Evolutionary conservation across 768 basidiomycete genomes (phyloP).

Genomic region (Tephrocybe sp.): DNA sequence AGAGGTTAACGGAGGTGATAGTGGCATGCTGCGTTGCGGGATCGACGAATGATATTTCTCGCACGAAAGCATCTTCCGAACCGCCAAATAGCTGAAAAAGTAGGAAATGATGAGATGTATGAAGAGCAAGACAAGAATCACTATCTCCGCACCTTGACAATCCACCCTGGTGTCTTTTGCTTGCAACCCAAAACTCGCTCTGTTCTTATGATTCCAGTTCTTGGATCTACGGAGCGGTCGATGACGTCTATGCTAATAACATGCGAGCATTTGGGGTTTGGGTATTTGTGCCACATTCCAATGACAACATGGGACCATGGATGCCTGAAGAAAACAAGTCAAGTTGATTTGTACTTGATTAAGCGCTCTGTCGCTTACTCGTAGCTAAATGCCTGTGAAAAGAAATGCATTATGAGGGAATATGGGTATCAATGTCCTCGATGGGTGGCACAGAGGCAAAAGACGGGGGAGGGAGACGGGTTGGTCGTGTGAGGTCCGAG

Average conservation of each 20-base stretch:
- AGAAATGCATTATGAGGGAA: constrained; percentile 68
- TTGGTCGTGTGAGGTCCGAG: constrained; percentile 15
- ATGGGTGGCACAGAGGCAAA: constrained; percentile 27
- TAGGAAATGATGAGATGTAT: constrained; percentile 2
- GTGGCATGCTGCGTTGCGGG: constrained; percentile 77
- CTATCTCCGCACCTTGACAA: constrained; percentile 70
- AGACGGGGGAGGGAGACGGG: constrained; percentile 12
- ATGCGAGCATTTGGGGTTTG: constrained; percentile 88
- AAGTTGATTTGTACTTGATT: constrained; percentile 11
- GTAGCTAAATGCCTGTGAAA: constrained; percentile 80
- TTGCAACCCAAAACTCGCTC: constrained; percentile 89
- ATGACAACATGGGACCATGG: constrained; percentile 89
- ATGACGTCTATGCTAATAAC: constrained; percentile 86
- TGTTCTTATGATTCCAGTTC: constrained; percentile 86
- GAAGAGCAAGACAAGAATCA: neutral
- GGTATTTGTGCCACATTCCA: constrained; percentile 95
- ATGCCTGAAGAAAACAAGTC: constrained; percentile 49
- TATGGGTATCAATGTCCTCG: constrained; percentile 23
- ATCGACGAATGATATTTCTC: constrained; percentile 92
- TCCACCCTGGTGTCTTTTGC: constrained; percentile 89
- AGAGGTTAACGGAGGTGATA: constrained; percentile 90
- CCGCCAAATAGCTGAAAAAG: constrained; percentile 80
- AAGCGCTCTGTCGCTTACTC: constrained; percentile 52
- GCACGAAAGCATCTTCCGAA: constrained; percentile 90
- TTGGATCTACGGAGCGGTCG: constrained; percentile 78